Conservation (phyloP, 2,329 filamentous ascomycete genomes). For the Setomelanomma holmii region DNA sequence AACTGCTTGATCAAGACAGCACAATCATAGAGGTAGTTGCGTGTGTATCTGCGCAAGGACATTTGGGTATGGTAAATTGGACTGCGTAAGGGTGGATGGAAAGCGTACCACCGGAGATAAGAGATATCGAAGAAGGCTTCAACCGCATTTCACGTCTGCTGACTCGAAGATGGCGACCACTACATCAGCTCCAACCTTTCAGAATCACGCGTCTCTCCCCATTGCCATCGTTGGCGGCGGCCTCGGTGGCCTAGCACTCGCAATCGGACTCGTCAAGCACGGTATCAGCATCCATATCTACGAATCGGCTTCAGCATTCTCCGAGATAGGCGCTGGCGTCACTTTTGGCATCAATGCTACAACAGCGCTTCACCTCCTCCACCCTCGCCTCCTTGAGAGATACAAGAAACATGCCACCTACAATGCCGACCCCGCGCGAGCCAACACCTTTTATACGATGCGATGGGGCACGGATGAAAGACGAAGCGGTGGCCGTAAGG, state of each 20-base stretch:
- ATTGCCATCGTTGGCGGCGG: conserved; percentile 35
- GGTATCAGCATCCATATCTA: conserved; percentile 34
- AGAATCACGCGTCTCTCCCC: background rate
- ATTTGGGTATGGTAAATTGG: no score
- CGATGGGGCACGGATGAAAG: conserved; percentile 25
- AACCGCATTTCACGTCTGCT: no score
- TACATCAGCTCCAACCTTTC: background rate
- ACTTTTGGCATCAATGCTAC: conserved; percentile 35
- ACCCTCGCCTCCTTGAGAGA: conserved; percentile 24
- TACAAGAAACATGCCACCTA: conserved; percentile 36
- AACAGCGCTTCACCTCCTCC: conserved; percentile 30
- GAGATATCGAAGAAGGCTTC: no score
- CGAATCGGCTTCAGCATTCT: conserved; percentile 31
- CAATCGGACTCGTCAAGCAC: conserved; percentile 35
- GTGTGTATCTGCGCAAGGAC: no score
- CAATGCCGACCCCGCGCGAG: conserved; percentile 20
- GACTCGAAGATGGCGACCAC: background rate
- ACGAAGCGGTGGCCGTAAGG: conserved; percentile 11
- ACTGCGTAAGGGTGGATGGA: no score
- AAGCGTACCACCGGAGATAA: no score
- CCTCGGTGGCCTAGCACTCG: conserved; percentile 37
- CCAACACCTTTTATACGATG: conserved; percentile 21
- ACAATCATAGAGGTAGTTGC: no score
- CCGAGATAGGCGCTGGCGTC: conserved; percentile 40
- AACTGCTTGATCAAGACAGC: no score